A percentile compares a stretch with the other conserved stretches of the same genome.
These are phyloP conservation scores for Myxozyma udenii DNA, from an alignment of 805 yeast species.

Conservation along the genomic window DNA sequence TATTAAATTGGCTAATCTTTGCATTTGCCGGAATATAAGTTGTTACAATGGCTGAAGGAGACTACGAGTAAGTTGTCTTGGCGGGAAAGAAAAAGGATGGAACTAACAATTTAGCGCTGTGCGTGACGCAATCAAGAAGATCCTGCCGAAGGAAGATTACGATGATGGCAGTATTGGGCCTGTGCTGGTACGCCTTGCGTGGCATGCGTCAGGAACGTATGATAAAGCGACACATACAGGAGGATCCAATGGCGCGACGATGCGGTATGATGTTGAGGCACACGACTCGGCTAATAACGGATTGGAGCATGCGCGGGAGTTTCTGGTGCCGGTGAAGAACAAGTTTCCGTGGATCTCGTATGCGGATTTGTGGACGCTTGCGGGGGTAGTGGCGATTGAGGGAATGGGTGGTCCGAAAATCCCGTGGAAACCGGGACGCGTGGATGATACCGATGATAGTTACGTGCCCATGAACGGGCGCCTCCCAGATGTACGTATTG, in stretches of 20 bases:
- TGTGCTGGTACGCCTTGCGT: conserved; percentile 70
- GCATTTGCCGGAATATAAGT: no score
- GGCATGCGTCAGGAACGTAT: conserved; percentile 84
- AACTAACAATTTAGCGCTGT: conserved; percentile 31
- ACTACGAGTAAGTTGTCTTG: conserved; percentile 16
- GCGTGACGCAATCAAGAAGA: conserved; percentile 40
- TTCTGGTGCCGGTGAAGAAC: conserved; percentile 54
- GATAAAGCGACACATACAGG: conserved; percentile 51
- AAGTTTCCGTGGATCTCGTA: conserved; percentile 67
- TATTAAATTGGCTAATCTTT: no score
- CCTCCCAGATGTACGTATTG: conserved; percentile 52
- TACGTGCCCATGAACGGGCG: conserved; percentile 64
- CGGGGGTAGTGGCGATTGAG: conserved; percentile 76
- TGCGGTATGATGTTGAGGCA: conserved; percentile 52
- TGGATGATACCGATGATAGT: conserved; percentile 50
- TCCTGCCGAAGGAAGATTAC: conserved; percentile 45
- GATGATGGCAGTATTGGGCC: conserved; percentile 76
- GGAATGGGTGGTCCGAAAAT: conserved; percentile 74
- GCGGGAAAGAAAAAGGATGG: neutral
- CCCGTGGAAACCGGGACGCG: conserved; percentile 76
- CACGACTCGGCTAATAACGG: conserved; percentile 63
- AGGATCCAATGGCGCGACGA: conserved; percentile 56
- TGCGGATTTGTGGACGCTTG: conserved; percentile 78
- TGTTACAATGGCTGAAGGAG: conserved; percentile 3
- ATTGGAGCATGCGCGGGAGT: conserved; percentile 54